phyloP scores from a whole-genome alignment of 2,329 filamentous ascomycete genomes.

The Stenocarpella maydis region DNA sequence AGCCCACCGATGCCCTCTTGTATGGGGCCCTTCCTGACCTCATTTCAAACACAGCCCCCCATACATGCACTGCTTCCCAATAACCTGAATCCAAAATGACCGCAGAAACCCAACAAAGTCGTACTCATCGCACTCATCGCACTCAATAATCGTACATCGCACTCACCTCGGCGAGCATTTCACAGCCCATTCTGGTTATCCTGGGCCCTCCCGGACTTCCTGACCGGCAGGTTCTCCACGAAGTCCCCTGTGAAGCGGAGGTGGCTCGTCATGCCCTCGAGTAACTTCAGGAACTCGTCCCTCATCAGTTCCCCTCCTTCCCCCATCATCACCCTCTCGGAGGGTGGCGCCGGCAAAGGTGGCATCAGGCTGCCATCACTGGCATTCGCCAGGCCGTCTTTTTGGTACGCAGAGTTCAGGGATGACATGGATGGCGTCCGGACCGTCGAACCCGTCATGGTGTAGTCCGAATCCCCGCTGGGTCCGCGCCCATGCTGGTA shows the following conservation, averaged over 20 bases:
- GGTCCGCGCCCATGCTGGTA: slow-evolving; percentile 9
- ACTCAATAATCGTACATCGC: background rate
- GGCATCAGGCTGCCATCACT: slow-evolving; percentile 43
- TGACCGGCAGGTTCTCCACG: slow-evolving; percentile 42
- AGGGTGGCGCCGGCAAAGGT: slow-evolving; percentile 55
- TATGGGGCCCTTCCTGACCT: background rate
- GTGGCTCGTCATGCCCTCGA: slow-evolving; percentile 46
- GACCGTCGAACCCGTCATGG: slow-evolving; percentile 35
- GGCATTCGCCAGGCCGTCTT: background rate
- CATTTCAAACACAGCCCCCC: background rate
- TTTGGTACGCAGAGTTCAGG: slow-evolving; percentile 32
- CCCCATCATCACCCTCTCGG: slow-evolving; percentile 57
- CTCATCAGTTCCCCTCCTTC: slow-evolving; percentile 43
- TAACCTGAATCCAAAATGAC: background rate
- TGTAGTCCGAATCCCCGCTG: slow-evolving; percentile 32
- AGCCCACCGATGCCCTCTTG: background rate
- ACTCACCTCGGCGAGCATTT: background rate
- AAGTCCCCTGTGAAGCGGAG: slow-evolving; percentile 44
- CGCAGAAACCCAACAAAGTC: background rate
- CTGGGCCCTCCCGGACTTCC: slow-evolving; percentile 33
- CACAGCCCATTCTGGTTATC: slow-evolving; percentile 31
- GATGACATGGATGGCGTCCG: slow-evolving; percentile 31
- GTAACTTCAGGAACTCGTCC: slow-evolving; percentile 45
- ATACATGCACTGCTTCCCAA: background rate
- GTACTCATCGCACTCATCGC: background rate